A percentile compares a stretch with the other conserved stretches of the same genome.
Conservation (phyloP, 805 yeast genomes). For the Metschnikowia corniflorae region DNA sequence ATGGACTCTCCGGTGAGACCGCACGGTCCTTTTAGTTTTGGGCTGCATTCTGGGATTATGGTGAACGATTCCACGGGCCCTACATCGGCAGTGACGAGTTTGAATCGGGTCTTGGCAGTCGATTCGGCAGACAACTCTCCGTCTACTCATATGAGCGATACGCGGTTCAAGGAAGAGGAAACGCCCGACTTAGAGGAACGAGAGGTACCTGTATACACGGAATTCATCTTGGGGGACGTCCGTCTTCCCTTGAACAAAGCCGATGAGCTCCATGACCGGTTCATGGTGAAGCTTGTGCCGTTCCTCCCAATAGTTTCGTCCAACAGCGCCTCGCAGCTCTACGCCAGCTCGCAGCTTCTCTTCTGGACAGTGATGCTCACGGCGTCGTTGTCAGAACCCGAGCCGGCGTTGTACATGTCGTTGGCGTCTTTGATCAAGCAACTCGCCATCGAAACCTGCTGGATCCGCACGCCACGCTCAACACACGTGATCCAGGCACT, state of each 20-base stretch:
- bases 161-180: slow-evolving; percentile 4
- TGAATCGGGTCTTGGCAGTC: slow-evolving; percentile 21
- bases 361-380: slow-evolving; percentile 91
- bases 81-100: slow-evolving; percentile 13
- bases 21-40: background rate
- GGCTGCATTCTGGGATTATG: slow-evolving; percentile 3
- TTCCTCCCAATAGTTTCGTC: slow-evolving; percentile 77
- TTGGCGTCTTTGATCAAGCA: slow-evolving; percentile 77
- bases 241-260: slow-evolving; percentile 65
- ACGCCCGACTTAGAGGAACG: slow-evolving; percentile 4
- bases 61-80: slow-evolving; percentile 14
- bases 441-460: slow-evolving; percentile 85
- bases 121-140: slow-evolving; percentile 33
- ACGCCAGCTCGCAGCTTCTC: slow-evolving; percentile 75
- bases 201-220: slow-evolving; percentile 39
- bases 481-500: slow-evolving; percentile 92
- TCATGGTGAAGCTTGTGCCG: slow-evolving; percentile 65
- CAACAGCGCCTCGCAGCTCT: slow-evolving; percentile 67
- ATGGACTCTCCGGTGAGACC: slow-evolving; percentile 7
- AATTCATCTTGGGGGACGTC: slow-evolving; percentile 76
- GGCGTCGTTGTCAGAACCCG: slow-evolving; percentile 83
- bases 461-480: slow-evolving; percentile 90
- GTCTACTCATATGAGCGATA: slow-evolving; percentile 13
- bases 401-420: slow-evolving; percentile 73
- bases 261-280: slow-evolving; percentile 63